Evolutionary conservation across 2,329 filamentous ascomycete species (phyloP), one percentile per base, ranked within the genome.

Genomic region (Cladosporium sp.): DNA sequence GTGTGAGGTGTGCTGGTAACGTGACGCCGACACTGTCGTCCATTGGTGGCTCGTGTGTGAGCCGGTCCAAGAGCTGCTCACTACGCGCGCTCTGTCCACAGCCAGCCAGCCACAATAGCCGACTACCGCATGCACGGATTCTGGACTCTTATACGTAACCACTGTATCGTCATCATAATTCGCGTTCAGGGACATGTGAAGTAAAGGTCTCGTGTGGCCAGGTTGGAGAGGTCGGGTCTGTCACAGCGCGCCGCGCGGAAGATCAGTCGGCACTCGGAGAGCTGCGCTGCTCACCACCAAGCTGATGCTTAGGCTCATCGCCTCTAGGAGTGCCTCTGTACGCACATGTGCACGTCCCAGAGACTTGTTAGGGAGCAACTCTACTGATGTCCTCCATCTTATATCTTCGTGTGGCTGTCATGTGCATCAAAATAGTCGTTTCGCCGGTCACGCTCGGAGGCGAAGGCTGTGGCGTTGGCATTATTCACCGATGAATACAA

Each of bases 21-120:
- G 35, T 25, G 39, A 44, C 12, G 28, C 51, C 17, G 19, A 35
- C 8, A 17, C 28, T n/a, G 17, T 44, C 37, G 17, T 44, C 37
- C 20, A 45, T 10, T 20, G 51, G 51, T 54, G 51, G 51, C 51
- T 54, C 42, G 51, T 20, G 36, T 34, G 51, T 54, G 37, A 44
- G 42, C 28, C 51, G 36, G 25, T 10, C 28, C 35, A n/a, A 39
- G 22, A 39, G 20, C 35, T n/a, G 20, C 35, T 28, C 48, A 35
- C 20, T 8, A 20, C n/a, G 25, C 45, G 45, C 28, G 22, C 25
- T 6, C n/a, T n/a, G n/a, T n/a, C 19, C 28, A 20, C 25, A 25
- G 39, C 20, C 35, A 39, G 9, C 48, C 36, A 25, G 48, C 48
- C 48, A 51, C 35, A 49, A 20, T 12, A 12, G 5, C 24, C n/a